Percentiles rank a stretch among this genome's conserved stretches.
Conservation (phyloP, 306 rosid species). For the Luffa acutangula region DNA sequence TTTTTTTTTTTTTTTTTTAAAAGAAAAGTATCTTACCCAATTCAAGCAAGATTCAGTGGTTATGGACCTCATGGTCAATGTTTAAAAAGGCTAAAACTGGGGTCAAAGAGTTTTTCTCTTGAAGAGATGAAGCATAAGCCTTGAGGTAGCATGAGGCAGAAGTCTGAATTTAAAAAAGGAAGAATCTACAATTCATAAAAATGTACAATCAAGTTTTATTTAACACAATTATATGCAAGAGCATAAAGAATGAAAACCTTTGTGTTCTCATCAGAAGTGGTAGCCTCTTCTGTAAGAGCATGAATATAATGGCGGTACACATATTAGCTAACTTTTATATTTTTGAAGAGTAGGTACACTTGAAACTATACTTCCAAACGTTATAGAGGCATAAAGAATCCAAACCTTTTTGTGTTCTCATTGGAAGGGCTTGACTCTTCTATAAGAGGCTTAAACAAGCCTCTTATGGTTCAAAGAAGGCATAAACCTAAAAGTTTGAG, state of each 20-base stretch:
- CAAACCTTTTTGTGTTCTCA: not conserved
- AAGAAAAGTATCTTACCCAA: not conserved
- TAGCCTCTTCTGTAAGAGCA: not conserved
- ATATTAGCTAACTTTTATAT: not conserved
- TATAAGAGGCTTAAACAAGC: not conserved
- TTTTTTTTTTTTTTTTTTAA: no score
- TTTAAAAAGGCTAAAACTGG: not conserved
- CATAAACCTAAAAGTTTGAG: not conserved
- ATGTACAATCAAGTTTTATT: not conserved
- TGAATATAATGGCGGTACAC: not conserved
- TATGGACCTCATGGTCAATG: not conserved
- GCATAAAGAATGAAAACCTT: not conserved
- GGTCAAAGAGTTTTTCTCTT: not conserved
- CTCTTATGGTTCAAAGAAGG: not conserved
- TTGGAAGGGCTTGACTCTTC: not conserved
- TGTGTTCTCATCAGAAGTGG: not conserved
- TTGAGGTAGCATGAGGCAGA: not conserved
- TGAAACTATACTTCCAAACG: not conserved
- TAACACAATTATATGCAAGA: not conserved
- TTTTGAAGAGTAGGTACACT: not conserved
- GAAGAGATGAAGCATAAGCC: not conserved
- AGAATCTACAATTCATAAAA: not conserved
- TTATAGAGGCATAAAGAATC: not conserved
- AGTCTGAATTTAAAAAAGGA: not conserved
- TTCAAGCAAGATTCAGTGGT: not conserved